Conservation (phyloP, 805 yeast species). For the Wickerhamomyces rabaulensis region DNA sequence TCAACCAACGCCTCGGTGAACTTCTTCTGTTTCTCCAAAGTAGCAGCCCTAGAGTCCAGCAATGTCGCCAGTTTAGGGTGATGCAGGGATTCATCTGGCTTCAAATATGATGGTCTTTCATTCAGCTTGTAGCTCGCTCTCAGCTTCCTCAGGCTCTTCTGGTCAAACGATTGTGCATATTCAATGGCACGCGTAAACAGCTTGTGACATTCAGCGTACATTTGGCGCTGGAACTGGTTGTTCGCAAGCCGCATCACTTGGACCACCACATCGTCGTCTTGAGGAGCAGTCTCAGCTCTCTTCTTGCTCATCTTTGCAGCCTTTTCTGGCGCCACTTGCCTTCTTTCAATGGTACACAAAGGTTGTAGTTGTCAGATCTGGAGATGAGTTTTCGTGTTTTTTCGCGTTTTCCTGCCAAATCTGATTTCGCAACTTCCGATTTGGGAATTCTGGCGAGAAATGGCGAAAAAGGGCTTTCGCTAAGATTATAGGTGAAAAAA, state of each 20-base stretch:
- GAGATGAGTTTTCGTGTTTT: not conserved
- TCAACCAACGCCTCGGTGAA: constrained; percentile 15
- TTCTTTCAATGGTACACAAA: too few relatives aligned
- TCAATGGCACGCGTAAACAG: constrained; percentile 16
- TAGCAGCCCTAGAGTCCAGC: constrained; percentile 21
- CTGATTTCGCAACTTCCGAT: not conserved
- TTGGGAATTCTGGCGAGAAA: not conserved
- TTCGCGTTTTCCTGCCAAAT: not conserved
- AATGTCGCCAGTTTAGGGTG: constrained; percentile 21
- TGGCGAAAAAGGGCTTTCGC: not conserved
- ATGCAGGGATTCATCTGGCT: constrained; percentile 2
- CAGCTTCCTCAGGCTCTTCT: constrained; percentile 5
- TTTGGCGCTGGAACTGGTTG: constrained; percentile 1
- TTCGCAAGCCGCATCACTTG: constrained; percentile 4
- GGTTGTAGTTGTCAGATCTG: not conserved
- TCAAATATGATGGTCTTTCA: constrained; percentile 12
- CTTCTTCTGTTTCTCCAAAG: constrained; percentile 13
- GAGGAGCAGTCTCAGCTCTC: not conserved
- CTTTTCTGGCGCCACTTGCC: not conserved
- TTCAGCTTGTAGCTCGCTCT: constrained; percentile 12
- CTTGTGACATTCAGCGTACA: constrained; percentile 1
- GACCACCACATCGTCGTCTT: constrained; percentile 1
- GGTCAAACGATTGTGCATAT: constrained; percentile 15
- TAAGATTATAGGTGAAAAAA: too few relatives aligned
- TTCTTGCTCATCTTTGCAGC: not conserved